Evolutionary conservation across 2,329 filamentous ascomycete genomes (phyloP), one percentile per base, ranked within the genome.

Genomic region (Claviceps spartinae): DNA sequence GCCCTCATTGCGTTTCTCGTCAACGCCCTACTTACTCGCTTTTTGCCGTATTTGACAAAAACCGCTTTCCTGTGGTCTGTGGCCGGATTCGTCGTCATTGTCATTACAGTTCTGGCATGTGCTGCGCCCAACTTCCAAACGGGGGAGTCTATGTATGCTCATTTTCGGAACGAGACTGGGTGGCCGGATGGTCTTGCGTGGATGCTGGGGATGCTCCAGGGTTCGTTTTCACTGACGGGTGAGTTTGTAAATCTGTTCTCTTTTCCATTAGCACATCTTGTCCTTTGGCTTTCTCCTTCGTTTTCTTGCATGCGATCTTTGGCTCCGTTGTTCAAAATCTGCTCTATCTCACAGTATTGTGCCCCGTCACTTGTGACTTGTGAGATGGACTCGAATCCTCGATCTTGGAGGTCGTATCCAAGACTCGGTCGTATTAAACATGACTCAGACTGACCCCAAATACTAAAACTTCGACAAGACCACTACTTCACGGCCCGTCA

Each of bases 31-130:
- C 69, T 76, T 16, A 66, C 62, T 1, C 57, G 61, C 2, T 60
- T 81, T 3, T 70, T 88, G 3, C 83, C 84, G 0, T 72, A 75
- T 14, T 71, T 88, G 57, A 88, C 82, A 61, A 81, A 85, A 61
- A 73, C 74, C 18, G 84, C 84, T 1, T 84, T 88, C 57, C 74
- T 81, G 49, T 88, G 84, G 85, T 85, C 80, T 2, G 70, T 88
- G 2, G 65, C 72, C 1, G 85, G 85, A 0, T 87, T 88, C 57
- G 68, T 77, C 44, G 70, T 88, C 53, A 86, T 88, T 57, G 83
- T 73, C 55, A 85, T 87, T 55, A 85, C 83, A 0, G 71, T 86
- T 0, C 67, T 89, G 48, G 74, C 82, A 4, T 85, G 81, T 60
- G 72, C 82, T 0, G 76, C 83, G 1, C 82, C 82, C 0, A 69